A percentile compares a stretch with the other conserved stretches of the same genome.
Evolutionary conservation across 179 eudicot species (phyloP).

Genomic region (Silene coronaria): DNA sequence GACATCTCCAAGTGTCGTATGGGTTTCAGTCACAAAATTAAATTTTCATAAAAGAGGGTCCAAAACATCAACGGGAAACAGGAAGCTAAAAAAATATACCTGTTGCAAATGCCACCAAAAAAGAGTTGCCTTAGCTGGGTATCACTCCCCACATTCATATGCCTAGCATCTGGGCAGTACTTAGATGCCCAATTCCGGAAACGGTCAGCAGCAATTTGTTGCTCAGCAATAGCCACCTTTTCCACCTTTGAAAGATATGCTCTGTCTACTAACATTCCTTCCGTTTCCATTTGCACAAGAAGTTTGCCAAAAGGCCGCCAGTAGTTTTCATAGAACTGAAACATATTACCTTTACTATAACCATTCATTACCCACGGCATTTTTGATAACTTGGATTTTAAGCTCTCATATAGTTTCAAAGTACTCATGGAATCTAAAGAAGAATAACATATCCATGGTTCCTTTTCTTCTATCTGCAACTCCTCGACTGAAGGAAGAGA

Average conservation of each 20-base stretch:
- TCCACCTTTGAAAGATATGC: slow-evolving; percentile 74
- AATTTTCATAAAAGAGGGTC: neutral
- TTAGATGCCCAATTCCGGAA: slow-evolving; percentile 93
- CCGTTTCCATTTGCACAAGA: slow-evolving; percentile 83
- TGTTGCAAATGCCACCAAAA: slow-evolving; percentile 80
- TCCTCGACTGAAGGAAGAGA: slow-evolving; percentile 74
- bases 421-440: slow-evolving; percentile 88
- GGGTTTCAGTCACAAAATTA: neutral
- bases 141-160: slow-evolving; percentile 98
- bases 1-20: neutral
- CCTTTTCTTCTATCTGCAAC: slow-evolving; percentile 63
- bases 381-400: slow-evolving; percentile 48
- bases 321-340: slow-evolving; percentile 59
- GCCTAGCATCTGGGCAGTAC: slow-evolving; percentile 76
- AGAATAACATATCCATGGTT: slow-evolving; percentile 84
- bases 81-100: slow-evolving; percentile 35
- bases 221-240: slow-evolving; percentile 81
- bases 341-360: slow-evolving; percentile 49
- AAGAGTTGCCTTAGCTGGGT: slow-evolving; percentile 77
- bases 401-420: slow-evolving; percentile 70
- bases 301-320: slow-evolving; percentile 96
- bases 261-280: slow-evolving; percentile 94
- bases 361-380: slow-evolving; percentile 65
- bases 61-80: neutral
- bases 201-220: slow-evolving; percentile 64